Base-by-base conservation (phyloP, 441 rosid genomes). In the Aquilaria agallochum region DNA sequence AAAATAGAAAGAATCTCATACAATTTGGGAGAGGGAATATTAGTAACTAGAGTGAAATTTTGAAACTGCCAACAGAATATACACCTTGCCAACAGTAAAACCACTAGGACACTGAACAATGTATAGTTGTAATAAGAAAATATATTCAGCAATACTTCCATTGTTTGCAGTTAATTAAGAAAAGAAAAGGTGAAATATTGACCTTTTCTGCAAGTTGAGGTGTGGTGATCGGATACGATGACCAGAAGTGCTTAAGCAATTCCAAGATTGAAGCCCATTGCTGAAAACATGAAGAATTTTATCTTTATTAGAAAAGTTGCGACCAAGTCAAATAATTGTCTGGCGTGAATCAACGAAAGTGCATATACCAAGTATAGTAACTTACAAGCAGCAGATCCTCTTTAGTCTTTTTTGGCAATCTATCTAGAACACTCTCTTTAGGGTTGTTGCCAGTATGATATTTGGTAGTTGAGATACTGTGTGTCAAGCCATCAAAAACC, bases 151-250 rank as follows among this genome's bases (percentile, higher is more conserved):
- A 2, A 6, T 5, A 10, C 45, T 40, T 40, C 2, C 9, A 40
- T 6, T 40, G 9, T 40, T 10, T 4, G 45, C 45, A 40, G 45
- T 5, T 40, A 40, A 40, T 40, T 40, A 5, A 10, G 9, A 15
- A 1, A 36, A 44, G 31, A 47, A 63, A 8, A 15, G 40, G 50
- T 3, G 55, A 5, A 45, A 53, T 14, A 58, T 62, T 74, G 77
- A 94, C 97, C 97, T 91, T 94, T 9, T 77, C 65, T 71, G 78
- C 76, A 65, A 94, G 92, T 80, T 85, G 76, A 20, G 84, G 11
- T 10, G 88, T 83, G 6, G 92, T 87, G 55, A 94, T 79, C 31
- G 99, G 99, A 80, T 89, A 94, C n/a, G 95, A 94, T 59, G 99
- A 85, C 97, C 99, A 91, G 72, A 82, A 91, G 79, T 94, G 96